Conservation (phyloP, 495 filamentous ascomycete species). For the Penicillium antarcticum region DNA sequence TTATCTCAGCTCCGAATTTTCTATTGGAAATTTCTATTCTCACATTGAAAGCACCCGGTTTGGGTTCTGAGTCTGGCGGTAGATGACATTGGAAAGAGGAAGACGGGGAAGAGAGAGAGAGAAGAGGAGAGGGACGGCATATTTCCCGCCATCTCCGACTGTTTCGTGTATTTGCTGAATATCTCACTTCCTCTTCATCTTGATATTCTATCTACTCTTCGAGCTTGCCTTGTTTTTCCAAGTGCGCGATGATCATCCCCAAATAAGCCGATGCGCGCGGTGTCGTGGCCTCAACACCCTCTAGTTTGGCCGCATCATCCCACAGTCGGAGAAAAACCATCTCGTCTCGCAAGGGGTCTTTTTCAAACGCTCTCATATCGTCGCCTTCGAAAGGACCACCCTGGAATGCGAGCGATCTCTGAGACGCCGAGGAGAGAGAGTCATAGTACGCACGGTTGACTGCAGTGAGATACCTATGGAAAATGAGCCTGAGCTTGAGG, state of each 20-base stretch:
- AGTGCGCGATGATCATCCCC: conserved; percentile 27
- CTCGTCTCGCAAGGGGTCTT: conserved; percentile 32
- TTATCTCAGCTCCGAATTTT: neutral
- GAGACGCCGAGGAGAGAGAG: conserved; percentile 35
- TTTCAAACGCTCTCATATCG: conserved; percentile 26
- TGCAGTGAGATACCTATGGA: conserved; percentile 35
- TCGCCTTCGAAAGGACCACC: conserved; percentile 39
- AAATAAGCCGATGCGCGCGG: conserved; percentile 28
- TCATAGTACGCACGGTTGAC: conserved; percentile 35
- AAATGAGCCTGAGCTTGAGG: neutral
- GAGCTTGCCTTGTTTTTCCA: neutral
- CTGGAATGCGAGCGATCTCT: conserved; percentile 39
- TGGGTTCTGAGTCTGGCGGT: conserved; percentile 7
- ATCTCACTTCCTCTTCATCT: no score
- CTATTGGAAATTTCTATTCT: neutral
- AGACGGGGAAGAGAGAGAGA: no score
- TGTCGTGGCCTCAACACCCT: conserved; percentile 25
- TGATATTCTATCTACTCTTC: no score
- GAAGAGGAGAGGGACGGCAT: no score
- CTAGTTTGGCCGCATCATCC: conserved; percentile 42
- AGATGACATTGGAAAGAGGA: neutral
- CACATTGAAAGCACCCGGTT: conserved; percentile 12
- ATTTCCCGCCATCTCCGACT: no score
- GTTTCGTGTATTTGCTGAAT: no score
- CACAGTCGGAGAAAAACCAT: conserved; percentile 40